These are phyloP conservation scores for Sporothrix mexicana DNA, from an alignment of 2,329 filamentous ascomycete species.

Conservation along the genomic window DNA sequence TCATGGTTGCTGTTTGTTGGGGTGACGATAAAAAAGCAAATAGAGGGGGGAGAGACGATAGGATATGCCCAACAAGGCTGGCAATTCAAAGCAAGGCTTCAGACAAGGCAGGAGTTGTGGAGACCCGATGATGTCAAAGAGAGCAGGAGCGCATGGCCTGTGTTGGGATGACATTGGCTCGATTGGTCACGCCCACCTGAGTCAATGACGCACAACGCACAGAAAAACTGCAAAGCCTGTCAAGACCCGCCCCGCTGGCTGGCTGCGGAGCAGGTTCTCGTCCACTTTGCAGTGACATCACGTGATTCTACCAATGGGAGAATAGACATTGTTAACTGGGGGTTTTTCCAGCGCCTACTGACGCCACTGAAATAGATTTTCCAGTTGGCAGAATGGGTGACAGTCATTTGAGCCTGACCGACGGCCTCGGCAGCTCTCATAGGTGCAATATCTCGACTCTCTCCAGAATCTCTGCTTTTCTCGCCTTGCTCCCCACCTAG, in stretches of 20 bases:
- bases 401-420: neutral
- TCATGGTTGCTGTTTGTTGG: conserved; percentile 31
- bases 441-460: conserved; percentile 26
- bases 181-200: conserved; percentile 25
- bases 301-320: conserved; percentile 7
- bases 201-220: conserved; percentile 24
- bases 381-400: neutral
- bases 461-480: neutral
- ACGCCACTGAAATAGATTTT: neutral
- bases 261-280: no score
- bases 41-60: neutral
- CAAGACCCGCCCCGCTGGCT: neutral
- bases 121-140: conserved; percentile 31
- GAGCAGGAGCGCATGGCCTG: conserved; percentile 12
- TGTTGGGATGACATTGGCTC: neutral
- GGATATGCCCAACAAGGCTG: conserved; percentile 2
- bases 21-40: neutral
- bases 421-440: conserved; percentile 14
- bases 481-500: no score
- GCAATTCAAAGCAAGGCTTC: neutral
- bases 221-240: neutral
- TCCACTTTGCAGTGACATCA: neutral
- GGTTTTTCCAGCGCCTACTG: neutral
- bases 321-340: neutral
- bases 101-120: conserved; percentile 14